These are phyloP conservation scores for Yamagishiella unicocca DNA, from an alignment of 139 green algal genomes.

Conservation along the genomic window DNA sequence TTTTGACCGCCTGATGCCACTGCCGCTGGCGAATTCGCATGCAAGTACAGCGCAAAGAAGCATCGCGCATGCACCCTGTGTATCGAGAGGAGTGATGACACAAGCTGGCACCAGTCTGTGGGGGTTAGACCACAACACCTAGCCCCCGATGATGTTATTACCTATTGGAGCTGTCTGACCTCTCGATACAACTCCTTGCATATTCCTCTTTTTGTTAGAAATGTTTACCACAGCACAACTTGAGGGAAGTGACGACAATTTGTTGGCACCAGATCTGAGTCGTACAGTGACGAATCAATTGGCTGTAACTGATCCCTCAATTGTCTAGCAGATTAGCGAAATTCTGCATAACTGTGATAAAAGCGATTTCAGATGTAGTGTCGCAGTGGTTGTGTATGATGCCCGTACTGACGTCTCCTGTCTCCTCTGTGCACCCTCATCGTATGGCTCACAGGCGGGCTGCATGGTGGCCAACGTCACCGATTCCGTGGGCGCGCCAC, in stretches of 20 bases:
- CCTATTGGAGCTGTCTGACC: constrained; percentile 63
- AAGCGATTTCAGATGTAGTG: too few species aligned
- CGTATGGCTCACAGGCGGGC: constrained; percentile 58
- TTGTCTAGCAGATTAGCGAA: too few species aligned
- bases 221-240: background rate
- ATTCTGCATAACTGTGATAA: too few species aligned
- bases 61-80: background rate
- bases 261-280: constrained; percentile 56
- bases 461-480: constrained; percentile 55
- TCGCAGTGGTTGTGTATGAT: background rate
- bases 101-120: constrained; percentile 54
- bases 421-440: background rate
- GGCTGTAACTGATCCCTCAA: constrained; percentile 46
- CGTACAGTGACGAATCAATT: constrained; percentile 11
- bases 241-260: constrained; percentile 26
- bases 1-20: too few species aligned
- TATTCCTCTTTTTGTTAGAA: background rate
- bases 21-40: too few species aligned
- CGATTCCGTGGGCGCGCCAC: constrained; percentile 11
- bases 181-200: background rate
- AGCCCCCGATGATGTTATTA: constrained; percentile 29
- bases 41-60: too few species aligned
- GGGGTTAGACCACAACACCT: constrained; percentile 12
- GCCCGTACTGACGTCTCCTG: background rate
- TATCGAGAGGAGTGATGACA: constrained; percentile 32